Evolutionary conservation across 1,139 yeast genomes (phyloP), one percentile per base, ranked within the genome.

Genomic region (Suzukiozyma palmioleophila): DNA sequence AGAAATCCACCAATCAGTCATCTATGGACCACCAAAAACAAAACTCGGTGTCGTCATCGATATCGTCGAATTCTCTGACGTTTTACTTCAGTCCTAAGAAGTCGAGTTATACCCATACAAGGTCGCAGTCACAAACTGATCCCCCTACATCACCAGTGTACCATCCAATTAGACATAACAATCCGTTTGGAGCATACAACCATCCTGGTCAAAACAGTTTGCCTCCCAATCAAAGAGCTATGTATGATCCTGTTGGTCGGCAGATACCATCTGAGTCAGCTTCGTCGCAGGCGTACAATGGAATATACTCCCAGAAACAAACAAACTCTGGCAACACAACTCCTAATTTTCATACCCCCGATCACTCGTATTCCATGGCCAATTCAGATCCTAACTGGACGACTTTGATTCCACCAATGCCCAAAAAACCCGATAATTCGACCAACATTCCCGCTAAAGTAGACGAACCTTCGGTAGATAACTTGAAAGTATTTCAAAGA

Each of bases 341-440:
- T 16, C 26, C 25, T 15, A 26, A 10, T 22, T 28, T 28, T 13
- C 32, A 35, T 11, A 33, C 37, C 10, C 16, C 36, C 5, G 22
- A 25, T n/a, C 27, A 22, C 5, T 25, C 36, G 8, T 22, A 22
- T n/a, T 33, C 36, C 9, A 33, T 26, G 16, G 26, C 13, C 5
- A 33, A 25, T 15, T 24, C 38, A 31, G 40, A 39, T 15, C 41
- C 43, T 26, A 44, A 48, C 14, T 55, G 60, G 60, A 54, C 53
- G 13, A 43, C 45, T 10, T 43, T 53, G 33, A 52, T 53, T 8
- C 57, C 60, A 16, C 59, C 60, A 2, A 38, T 52, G 35, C 56
- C 55, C 4, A 44, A 43, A 15, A 39, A 41, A 33, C 36, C 39
- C 34, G 29, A 31, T 38, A 43, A 42, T 29, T 42, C 28, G 5